A percentile compares a stretch with the other conserved stretches of the same genome.
These are phyloP conservation scores for Thalia dealbata DNA, from an alignment of 176 grass and related monocot species.

Conservation along the genomic window DNA sequence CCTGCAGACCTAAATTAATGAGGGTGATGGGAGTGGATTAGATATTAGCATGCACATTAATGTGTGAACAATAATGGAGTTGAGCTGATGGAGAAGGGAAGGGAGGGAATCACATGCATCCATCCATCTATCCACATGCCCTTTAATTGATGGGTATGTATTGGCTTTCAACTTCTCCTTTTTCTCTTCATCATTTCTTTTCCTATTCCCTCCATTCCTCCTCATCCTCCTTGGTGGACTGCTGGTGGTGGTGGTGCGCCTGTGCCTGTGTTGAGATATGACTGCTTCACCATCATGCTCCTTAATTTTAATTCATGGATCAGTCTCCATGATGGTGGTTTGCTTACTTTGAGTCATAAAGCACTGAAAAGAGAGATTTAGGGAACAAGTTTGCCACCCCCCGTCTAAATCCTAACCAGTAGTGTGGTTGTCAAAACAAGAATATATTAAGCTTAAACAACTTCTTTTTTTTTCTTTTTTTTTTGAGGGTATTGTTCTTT, in stretches of 20 bases:
- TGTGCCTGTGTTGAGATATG: not conserved
- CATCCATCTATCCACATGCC: not conserved
- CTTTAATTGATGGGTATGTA: not conserved
- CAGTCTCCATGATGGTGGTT: not conserved
- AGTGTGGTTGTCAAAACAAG: not conserved
- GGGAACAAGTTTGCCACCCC: not conserved
- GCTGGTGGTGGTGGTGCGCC: not conserved
- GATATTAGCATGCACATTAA: not conserved
- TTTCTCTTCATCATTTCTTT: not conserved
- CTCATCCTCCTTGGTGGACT: too few relatives aligned
- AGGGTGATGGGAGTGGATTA: not conserved
- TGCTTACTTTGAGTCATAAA: not conserved
- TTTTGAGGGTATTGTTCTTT: not conserved
- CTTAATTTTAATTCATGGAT: not conserved
- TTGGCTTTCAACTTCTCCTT: not conserved
- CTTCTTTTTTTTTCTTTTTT: too few relatives aligned
- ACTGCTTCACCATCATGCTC: not conserved
- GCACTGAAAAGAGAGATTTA: not conserved
- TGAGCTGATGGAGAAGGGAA: not conserved
- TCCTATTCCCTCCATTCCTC: too few relatives aligned
- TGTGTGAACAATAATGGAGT: conserved; percentile 29
- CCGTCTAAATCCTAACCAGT: too few relatives aligned
- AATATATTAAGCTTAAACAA: not conserved
- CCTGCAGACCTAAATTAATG: too few relatives aligned
- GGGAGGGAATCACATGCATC: not conserved